phyloP scores from a whole-genome alignment of 805 yeast genomes.

The Starmerella tilneyi region DNA sequence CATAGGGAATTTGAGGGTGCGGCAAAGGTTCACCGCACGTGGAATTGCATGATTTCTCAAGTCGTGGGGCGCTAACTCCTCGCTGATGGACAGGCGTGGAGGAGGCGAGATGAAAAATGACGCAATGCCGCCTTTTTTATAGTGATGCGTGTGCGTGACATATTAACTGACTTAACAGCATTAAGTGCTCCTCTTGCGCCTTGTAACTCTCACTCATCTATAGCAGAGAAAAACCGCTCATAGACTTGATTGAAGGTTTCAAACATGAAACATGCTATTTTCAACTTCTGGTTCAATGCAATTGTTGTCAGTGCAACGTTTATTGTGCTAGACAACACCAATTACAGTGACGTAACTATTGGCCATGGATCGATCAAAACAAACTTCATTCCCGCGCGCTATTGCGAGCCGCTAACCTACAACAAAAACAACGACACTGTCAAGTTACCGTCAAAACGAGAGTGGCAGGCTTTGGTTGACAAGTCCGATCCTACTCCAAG shows the following conservation, averaged over 20 bases:
- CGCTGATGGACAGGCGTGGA: too few relatives aligned
- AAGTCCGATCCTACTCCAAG: not conserved
- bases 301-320: not conserved
- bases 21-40: too few relatives aligned
- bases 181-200: too few relatives aligned
- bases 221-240: too few relatives aligned
- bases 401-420: slow-evolving; percentile 1
- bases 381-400: not conserved
- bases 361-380: not conserved
- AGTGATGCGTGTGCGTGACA: too few relatives aligned
- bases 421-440: not conserved
- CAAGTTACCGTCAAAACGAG: not conserved
- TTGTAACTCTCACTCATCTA: too few relatives aligned
- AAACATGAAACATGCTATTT: not conserved
- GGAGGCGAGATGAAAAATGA: too few relatives aligned
- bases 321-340: slow-evolving; percentile 1
- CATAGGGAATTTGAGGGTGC: not conserved
- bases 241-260: not conserved
- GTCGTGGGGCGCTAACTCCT: too few relatives aligned
- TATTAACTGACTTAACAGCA: too few relatives aligned
- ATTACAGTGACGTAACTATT: not conserved
- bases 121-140: too few relatives aligned
- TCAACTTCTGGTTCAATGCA: not conserved
- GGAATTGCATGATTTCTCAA: too few relatives aligned
- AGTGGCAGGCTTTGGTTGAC: not conserved